Evolutionary conservation across 441 rosid genomes (phyloP), one percentile per base, ranked within the genome.

Genomic region (Croton setiger): DNA sequence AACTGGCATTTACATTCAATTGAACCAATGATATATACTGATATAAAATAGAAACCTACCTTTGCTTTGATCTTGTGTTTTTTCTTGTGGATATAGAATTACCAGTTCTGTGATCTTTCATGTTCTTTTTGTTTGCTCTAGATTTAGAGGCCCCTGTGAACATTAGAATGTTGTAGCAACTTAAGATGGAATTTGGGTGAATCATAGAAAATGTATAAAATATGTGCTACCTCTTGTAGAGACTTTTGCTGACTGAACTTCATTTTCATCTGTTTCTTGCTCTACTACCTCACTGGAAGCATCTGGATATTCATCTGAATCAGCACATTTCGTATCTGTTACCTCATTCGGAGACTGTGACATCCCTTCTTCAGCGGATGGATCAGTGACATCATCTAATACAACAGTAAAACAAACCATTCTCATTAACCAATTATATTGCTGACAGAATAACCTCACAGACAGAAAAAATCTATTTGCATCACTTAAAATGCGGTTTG

Each of bases 361-460:
- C n/a, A 41, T 51, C 39, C 64, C 85, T 73, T 82, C 92, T 72
- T n/a, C n/a, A n/a, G 58, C 58, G 35, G 84, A 63, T 13, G 84
- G 77, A 78, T 85, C 81, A 72, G 74, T 71, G 21, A 82, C 78
- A 76, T 92, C 95, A 58, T 86, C 93, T 78, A 85, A 53, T 58
- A 73, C 66, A 52, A 11, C 35, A 54, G 63, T 54, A 69, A 63
- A 10, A 31, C 49, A 69, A 63, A 23, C 36, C 53, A 65, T 44
- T 36, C 57, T 70, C 57, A 72, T 44, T 37, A 35, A 54, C 37
- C 55, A 18, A 18, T 54, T 12, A 55, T 20, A 47, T 61, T 35
- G 48, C 53, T 39, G 63, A 4, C 10, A 13, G 47, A 10, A 58
- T 8, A 66, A 37, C 14, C 23, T 60, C 8, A 17, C 9, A 43